Base-by-base conservation (phyloP, 768 basidiomycete genomes). In the Leucocoprinus leucothites region DNA sequence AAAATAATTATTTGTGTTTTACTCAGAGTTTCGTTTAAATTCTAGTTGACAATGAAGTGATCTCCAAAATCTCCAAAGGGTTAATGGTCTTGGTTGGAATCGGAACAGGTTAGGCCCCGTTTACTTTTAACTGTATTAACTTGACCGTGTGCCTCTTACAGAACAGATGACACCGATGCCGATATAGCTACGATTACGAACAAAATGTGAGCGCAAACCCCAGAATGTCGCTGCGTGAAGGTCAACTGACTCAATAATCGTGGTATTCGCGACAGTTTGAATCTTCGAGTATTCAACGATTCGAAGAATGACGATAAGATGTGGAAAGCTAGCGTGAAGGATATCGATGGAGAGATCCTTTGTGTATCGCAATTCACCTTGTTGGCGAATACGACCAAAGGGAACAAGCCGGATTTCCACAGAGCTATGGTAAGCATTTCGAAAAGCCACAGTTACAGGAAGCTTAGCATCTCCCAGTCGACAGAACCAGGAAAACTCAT, bases 311-410 rank as follows among this genome's bases (percentile, higher is more conserved):
- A 76, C 1, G 78, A 76, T 4, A 76, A 80, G 54, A 86, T 88
- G 81, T 98, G 96, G 96, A 95, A 91, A 70, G 71, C 79, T 19
- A 91, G 75, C 64, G 88, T 98, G 46, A 89, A 85, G 69, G 95
- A 98, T 60, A 82, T 97, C 21, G 81, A 82, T 21, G 95, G 94
- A 42, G 94, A 96, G 49, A 80, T 99, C 11, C 81, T 98, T 3
- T 98, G 95, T 63, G 93, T 95, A 14, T 94, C 94, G 1, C 96
- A 98, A 62, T 96, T 97, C 68, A 94, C 95, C 1, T 78, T 99
- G 24, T 69, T 95, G 65, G 90, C 94, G 21, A 87, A 88, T 57
- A 93, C 92, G 16, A 76, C 79, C 50, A 97, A 97, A 69, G 93
- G 93, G 24, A 89, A 78, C 66, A 93, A 94, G 64, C 90, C 90